A percentile compares a stretch with the other conserved stretches of the same genome.
phyloP scores from a whole-genome alignment of 1,284 basidiomycete species.

The Trichosporon sp. region DNA sequence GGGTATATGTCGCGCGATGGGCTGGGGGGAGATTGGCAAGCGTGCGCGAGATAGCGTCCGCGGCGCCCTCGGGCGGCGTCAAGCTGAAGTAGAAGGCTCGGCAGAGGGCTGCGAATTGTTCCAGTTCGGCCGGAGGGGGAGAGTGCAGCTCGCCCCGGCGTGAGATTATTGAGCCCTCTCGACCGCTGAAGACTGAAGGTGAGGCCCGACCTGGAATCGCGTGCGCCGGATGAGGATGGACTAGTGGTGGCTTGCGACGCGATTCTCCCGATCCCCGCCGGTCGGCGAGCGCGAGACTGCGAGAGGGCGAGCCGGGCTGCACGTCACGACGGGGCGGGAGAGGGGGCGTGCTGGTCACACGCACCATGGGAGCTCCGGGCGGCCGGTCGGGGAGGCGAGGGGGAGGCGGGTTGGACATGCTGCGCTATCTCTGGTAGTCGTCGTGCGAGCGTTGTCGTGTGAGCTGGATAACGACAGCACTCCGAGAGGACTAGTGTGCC shows the following conservation, averaged over 20 bases:
- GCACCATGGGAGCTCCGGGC: neutral
- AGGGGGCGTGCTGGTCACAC: neutral
- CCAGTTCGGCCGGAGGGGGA: constrained; percentile 25
- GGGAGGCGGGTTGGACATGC: neutral
- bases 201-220: neutral
- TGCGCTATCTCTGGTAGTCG: neutral
- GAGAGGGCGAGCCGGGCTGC: neutral
- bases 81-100: constrained; percentile 35
- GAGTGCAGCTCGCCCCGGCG: neutral
- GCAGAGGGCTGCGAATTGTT: constrained; percentile 41
- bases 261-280: neutral
- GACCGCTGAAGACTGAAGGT: constrained; percentile 16
- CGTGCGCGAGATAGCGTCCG: constrained; percentile 33
- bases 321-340: neutral
- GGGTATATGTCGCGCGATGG: constrained; percentile 40
- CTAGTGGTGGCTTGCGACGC: neutral
- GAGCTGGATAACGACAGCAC: no score
- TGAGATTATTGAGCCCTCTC: constrained; percentile 21
- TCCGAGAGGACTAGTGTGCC: no score
- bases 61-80: constrained; percentile 26
- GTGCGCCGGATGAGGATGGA: no score
- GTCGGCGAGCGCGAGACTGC: neutral
- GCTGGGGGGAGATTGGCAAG: constrained; percentile 34
- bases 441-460: neutral
- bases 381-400: neutral